Conservation (phyloP, 768 basidiomycete species). For the Tylopilus vinaceipallidus region DNA sequence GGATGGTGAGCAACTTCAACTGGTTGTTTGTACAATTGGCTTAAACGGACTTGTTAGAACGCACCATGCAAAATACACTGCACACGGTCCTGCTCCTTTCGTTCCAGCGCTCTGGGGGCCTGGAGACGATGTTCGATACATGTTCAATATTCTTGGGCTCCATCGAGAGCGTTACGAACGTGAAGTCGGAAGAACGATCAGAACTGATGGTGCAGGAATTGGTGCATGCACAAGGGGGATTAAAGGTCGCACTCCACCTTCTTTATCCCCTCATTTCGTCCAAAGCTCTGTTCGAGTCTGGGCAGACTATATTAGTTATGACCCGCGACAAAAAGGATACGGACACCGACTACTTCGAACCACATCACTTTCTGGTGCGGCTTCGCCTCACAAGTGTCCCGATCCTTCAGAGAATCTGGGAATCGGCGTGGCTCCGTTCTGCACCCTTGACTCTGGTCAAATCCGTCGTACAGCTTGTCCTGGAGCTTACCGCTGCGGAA, state of each 20-base stretch:
- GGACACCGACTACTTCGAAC: slow-evolving; percentile 78
- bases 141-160: slow-evolving; percentile 52
- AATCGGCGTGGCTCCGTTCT: slow-evolving; percentile 74
- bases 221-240: slow-evolving; percentile 71
- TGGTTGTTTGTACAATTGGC: neutral
- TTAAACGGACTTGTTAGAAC: slow-evolving; percentile 49
- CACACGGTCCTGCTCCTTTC: slow-evolving; percentile 81
- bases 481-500: slow-evolving; percentile 81
- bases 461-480: slow-evolving; percentile 70
- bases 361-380: slow-evolving; percentile 83
- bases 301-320: slow-evolving; percentile 70
- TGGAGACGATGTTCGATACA: slow-evolving; percentile 62
- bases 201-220: slow-evolving; percentile 61
- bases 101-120: slow-evolving; percentile 69
- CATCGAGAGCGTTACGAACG: slow-evolving; percentile 52
- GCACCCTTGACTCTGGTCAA: slow-evolving; percentile 75
- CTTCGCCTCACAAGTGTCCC: slow-evolving; percentile 73
- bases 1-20: slow-evolving; percentile 45
- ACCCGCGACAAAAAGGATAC: slow-evolving; percentile 79
- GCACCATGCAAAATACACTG: slow-evolving; percentile 66
- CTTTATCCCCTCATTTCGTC: slow-evolving; percentile 74
- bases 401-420: slow-evolving; percentile 70
- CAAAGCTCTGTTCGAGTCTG: slow-evolving; percentile 80
- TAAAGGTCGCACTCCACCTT: slow-evolving; percentile 80
- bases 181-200: slow-evolving; percentile 55